phyloP scores from a whole-genome alignment of 169 alveolate genomes.

The Neospora caninum region DNA sequence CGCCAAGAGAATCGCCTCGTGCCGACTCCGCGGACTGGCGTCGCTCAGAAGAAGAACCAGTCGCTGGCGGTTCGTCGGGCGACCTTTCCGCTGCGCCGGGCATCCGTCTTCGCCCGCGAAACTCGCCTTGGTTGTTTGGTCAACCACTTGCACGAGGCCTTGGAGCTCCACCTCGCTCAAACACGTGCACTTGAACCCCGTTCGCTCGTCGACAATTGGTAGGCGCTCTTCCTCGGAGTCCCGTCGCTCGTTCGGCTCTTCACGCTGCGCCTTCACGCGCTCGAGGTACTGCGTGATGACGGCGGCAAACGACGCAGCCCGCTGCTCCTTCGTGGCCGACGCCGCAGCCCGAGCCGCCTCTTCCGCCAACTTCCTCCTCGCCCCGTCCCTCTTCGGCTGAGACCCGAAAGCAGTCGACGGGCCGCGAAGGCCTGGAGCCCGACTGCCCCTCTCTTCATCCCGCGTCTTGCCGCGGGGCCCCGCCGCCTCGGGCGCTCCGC shows the following conservation, averaged over 20 bases:
- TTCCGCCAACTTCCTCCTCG: too few species aligned
- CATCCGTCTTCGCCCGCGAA: neutral
- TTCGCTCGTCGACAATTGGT: neutral
- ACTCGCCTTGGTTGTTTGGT: neutral
- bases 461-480: too few species aligned
- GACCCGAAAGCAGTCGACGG: too few species aligned
- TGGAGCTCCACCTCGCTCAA: neutral
- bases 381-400: too few species aligned
- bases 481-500: too few species aligned
- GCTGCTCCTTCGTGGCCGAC: too few species aligned
- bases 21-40: neutral
- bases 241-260: neutral
- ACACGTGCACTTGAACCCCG: constrained; percentile 1
- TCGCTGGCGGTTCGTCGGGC: constrained; percentile 29
- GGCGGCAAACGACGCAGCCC: neutral
- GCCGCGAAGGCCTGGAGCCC: too few species aligned
- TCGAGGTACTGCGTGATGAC: neutral
- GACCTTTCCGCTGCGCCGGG: neutral
- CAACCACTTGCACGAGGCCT: neutral
- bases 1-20: constrained; percentile 3
- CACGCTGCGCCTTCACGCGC: neutral
- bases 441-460: too few species aligned
- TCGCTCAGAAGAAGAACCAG: constrained; percentile 20
- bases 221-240: neutral
- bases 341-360: too few species aligned